phyloP scores from a whole-genome alignment of 805 yeast genomes.

The Spathaspora boniae region DNA sequence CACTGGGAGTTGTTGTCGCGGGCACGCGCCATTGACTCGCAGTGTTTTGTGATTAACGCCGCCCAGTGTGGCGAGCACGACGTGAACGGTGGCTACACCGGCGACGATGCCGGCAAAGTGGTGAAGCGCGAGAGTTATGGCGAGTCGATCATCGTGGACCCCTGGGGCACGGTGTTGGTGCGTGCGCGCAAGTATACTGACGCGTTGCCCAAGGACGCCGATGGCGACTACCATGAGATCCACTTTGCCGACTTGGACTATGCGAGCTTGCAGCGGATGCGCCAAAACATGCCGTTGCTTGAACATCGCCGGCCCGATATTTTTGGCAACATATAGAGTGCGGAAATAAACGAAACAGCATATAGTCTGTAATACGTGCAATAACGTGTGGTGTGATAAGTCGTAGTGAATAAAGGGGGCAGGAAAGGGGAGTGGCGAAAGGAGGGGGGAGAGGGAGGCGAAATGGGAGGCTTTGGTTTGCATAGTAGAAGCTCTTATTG shows the following conservation, averaged over 20 bases:
- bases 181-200: constrained; percentile 35
- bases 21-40: constrained; percentile 87
- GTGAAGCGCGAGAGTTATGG: constrained; percentile 74
- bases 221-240: constrained; percentile 37
- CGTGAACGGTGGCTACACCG: constrained; percentile 36
- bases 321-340: no score
- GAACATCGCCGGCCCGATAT: constrained; percentile 66
- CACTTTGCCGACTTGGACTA: constrained; percentile 68
- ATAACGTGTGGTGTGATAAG: no score
- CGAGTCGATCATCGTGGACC: constrained; percentile 81
- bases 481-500: no score
- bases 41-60: constrained; percentile 82
- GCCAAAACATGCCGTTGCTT: constrained; percentile 76
- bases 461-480: no score
- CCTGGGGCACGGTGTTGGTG: constrained; percentile 81
- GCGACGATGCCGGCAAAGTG: constrained; percentile 15
- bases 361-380: no score
- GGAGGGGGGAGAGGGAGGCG: no score
- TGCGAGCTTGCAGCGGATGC: constrained; percentile 43
- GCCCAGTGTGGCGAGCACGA: constrained; percentile 83
- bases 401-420: no score
- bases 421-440: no score
- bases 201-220: constrained; percentile 19
- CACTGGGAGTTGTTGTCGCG: constrained; percentile 83
- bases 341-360: no score